Evolutionary conservation across 306 rosid genomes (phyloP), one percentile per base, ranked within the genome.

Genomic region (Crotalaria pallida): DNA sequence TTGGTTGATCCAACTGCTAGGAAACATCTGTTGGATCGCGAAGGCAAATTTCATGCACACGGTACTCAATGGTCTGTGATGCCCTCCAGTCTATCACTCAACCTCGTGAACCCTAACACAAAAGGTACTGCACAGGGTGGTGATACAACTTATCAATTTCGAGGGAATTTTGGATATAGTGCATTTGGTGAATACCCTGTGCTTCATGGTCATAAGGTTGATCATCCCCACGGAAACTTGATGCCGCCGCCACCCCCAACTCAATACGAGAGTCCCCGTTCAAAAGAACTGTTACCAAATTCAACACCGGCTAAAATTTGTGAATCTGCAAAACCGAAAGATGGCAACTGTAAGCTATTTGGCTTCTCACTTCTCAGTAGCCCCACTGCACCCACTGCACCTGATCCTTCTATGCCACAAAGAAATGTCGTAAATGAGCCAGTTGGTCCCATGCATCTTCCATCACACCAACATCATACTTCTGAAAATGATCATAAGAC

Each of bases 291-390:
- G 64, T 53, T 79, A 69, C 64, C 74, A n/a, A 84, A 79, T 49
- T 72, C 84, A 41, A 21, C 65, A 7, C 13, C 61, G 10, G 69
- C 45, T 15, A 88, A 66, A 31, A 80, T 85, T 34, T 58, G 24
- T 3, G 95, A 84, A 48, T 55, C 75, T 57, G 60, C 73, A 10
- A 87, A 84, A 67, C 80, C 85, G 6, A 88, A 84, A 71, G 97
- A 88, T 60, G 81, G 88, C 29, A 84, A 88, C 65, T 88, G 74
- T 83, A 94, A 91, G 85, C 87, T 94, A 58, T 94, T 94, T 40
- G 99, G 99, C 43, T 72, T 87, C 72, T 86, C 97, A 48, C 98
- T 94, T 58, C 53, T 80, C 38, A 69, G 77, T 33, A 75, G 73
- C 69, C 83, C 81, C 2, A 47, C 57, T 31, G 61, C 82, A 34